Evolutionary conservation across 2,329 filamentous ascomycete genomes (phyloP).

Genomic region (Xylaria sp.): DNA sequence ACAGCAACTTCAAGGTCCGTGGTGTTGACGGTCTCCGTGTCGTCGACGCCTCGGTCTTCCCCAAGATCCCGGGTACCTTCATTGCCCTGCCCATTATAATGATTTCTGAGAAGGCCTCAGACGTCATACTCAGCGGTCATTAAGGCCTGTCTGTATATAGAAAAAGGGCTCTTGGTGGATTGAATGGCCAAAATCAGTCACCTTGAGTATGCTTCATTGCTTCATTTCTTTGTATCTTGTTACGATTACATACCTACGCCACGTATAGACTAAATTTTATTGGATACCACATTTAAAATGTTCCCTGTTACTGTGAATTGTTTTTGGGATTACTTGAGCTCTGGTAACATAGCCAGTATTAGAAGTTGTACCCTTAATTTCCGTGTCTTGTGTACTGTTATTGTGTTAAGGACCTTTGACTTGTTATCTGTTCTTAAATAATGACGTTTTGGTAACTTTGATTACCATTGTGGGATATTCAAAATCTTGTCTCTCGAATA

Average conservation of each 20-base stretch:
- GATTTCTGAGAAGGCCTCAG: slow-evolving; percentile 44
- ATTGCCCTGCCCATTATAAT: slow-evolving; percentile 41
- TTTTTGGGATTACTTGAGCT: background rate
- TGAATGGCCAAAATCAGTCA: background rate
- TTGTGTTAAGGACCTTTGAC: too few species aligned
- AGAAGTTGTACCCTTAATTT: too few species aligned
- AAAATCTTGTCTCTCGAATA: too few species aligned
- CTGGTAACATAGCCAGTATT: background rate
- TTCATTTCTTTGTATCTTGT: slow-evolving; percentile 11
- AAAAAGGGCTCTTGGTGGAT: background rate
- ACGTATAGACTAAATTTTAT: background rate
- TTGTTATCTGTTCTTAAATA: too few species aligned
- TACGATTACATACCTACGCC: background rate
- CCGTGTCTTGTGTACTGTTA: too few species aligned
- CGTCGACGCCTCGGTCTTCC: slow-evolving; percentile 65
- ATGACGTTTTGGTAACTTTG: too few species aligned
- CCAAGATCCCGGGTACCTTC: slow-evolving; percentile 57
- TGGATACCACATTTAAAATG: background rate
- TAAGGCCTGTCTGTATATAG: background rate
- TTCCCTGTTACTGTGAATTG: too few species aligned
- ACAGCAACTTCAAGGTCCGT: slow-evolving; percentile 61
- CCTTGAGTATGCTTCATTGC: background rate
- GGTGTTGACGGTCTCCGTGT: slow-evolving; percentile 62
- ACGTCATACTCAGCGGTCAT: slow-evolving; percentile 38
- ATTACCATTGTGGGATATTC: too few species aligned